Conservation (phyloP, 1,284 basidiomycete genomes). For the Gomphus bonarii region DNA sequence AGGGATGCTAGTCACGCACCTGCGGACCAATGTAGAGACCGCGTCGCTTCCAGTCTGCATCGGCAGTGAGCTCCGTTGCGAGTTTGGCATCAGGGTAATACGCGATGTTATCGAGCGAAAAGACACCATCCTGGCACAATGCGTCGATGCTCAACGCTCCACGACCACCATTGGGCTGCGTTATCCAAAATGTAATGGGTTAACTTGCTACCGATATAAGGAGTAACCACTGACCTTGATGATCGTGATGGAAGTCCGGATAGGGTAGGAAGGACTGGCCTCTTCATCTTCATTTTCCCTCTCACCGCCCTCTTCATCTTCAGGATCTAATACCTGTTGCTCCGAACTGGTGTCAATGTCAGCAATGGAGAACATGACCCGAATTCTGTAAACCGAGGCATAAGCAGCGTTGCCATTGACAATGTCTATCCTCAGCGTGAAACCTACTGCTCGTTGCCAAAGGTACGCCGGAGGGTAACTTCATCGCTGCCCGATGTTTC, state of each 20-base stretch:
- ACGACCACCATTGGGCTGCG: conserved; percentile 28
- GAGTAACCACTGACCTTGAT: conserved; percentile 54
- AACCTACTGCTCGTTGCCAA: conserved; percentile 84
- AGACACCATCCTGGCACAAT: conserved; percentile 73
- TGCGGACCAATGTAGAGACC: conserved; percentile 89
- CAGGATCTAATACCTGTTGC: conserved; percentile 23
- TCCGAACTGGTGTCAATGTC: conserved; percentile 45
- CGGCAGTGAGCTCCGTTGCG: conserved; percentile 73
- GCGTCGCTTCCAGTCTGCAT: conserved; percentile 89
- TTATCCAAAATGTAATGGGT: conserved; percentile 1
- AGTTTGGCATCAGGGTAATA: conserved; percentile 70
- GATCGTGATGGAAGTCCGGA: conserved; percentile 74
- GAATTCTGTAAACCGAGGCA: conserved; percentile 38
- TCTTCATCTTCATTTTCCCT: conserved; percentile 30
- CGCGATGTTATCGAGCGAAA: conserved; percentile 83
- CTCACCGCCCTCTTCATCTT: conserved; percentile 30
- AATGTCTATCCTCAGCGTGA: neutral
- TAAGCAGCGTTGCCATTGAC: conserved; percentile 3
- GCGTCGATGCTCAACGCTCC: conserved; percentile 77
- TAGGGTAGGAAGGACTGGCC: conserved; percentile 43
- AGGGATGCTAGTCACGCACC: conserved; percentile 31
- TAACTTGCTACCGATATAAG: conserved; percentile 1
- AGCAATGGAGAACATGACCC: conserved; percentile 75
- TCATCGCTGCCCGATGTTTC: conserved; percentile 76
- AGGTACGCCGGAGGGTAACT: conserved; percentile 70